Percentiles rank a stretch among this genome's conserved stretches.
Evolutionary conservation across 1,284 basidiomycete genomes (phyloP).

Genomic region (Peniophora sp.): DNA sequence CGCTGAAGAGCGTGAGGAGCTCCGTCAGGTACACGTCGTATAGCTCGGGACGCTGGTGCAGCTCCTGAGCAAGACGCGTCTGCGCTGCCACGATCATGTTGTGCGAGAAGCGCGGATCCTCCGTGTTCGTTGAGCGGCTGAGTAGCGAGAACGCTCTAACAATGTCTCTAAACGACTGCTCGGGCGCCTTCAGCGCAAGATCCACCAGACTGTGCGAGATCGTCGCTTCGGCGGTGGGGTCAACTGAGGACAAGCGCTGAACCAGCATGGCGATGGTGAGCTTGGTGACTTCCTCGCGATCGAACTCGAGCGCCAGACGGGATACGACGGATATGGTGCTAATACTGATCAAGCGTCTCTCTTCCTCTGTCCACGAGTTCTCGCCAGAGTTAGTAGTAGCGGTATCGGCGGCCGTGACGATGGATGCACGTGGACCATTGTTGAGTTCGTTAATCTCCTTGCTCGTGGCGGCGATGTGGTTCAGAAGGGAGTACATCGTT

Average conservation of each 20-base stretch:
- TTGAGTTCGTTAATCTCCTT: constrained; percentile 60
- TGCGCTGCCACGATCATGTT: constrained; percentile 87
- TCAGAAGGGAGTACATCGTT: constrained; percentile 92
- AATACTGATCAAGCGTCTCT: constrained; percentile 78
- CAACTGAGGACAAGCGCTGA: constrained; percentile 79
- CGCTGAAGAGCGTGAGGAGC: constrained; percentile 79
- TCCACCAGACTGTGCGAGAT: constrained; percentile 91
- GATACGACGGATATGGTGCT: constrained; percentile 89
- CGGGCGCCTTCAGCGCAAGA: constrained; percentile 74
- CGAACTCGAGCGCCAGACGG: constrained; percentile 75
- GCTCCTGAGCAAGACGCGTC: constrained; percentile 76
- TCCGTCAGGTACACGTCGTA: constrained; percentile 81
- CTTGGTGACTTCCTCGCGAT: constrained; percentile 75
- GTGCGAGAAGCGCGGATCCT: constrained; percentile 79
- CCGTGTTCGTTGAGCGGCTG: constrained; percentile 75
- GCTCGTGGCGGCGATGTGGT: constrained; percentile 79
- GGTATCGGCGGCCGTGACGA: constrained; percentile 31
- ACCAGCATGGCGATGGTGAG: constrained; percentile 89
- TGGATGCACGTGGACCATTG: constrained; percentile 30
- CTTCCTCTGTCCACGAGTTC: constrained; percentile 71
- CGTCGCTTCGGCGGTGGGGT: constrained; percentile 82
- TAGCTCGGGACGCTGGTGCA: constrained; percentile 64
- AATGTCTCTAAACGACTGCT: constrained; percentile 78
- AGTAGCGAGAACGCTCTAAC: constrained; percentile 82
- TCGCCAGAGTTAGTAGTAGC: constrained; percentile 48